Base-by-base conservation (phyloP, 176 grass and related monocot species). In the Oryza meyeriana region DNA sequence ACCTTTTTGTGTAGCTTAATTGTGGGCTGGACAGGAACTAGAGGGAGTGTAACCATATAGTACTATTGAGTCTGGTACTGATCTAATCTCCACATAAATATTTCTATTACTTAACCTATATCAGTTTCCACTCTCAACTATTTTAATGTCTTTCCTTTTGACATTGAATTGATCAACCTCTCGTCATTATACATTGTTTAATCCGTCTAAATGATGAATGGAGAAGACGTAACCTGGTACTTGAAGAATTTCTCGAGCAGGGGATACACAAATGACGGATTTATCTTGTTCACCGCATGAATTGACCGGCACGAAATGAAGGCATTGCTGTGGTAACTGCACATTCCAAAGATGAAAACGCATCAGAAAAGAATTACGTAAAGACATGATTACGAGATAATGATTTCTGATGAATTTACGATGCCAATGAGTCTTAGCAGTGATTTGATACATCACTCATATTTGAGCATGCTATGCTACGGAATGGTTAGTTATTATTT, bases 321-420 rank as follows among this genome's bases (percentile, higher is more conserved):
- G 57, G 95, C 64, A 65, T 88, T 91, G 78, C 84, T 94, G 79
- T 98, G 92, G 44, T 98, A 98, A 26, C 92, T 98, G 95, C 82
- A 94, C 1, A 76, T 48, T 76, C 83, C 18, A 61, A 2, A 76
- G 0, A 83, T 18, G 2, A 63, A 73, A 40, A 20, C 13, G 2
- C 22, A 39, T 69, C n/a, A 80, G 1, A 48, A 38, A 71, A 41
- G 14, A 59, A 10, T 25, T 59, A 4, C 0, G 7, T 22, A 48
- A 48, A 40, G 38, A 44, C 41, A 44, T 44, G 41, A 44, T 18
- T 50, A 50, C 8, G 12, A 18, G 0, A 50, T 55, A 58, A n/a
- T 58, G 8, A 24, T 24, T 59, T 59, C 8, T 59, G 22, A 7
- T 59, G 55, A 59, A 24, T 10, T 59, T 59, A 25, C 1, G 55